Evolutionary conservation across 1,284 basidiomycete species (phyloP), one percentile per base, ranked within the genome.

Genomic region (Ganoderma sinense): DNA sequence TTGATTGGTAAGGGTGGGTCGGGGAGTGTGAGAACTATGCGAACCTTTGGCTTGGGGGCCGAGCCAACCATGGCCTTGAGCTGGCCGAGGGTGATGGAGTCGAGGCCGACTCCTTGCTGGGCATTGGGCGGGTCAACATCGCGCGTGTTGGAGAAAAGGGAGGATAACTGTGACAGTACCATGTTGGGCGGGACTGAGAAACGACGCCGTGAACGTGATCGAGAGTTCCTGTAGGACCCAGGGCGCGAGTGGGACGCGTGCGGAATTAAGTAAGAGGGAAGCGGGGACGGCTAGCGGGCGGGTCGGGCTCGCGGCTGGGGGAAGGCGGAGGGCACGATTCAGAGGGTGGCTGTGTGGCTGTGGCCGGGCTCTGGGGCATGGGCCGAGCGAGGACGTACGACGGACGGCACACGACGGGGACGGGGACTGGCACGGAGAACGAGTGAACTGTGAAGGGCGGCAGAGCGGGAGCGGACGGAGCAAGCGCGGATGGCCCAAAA

Each of bases 81-180:
- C 81, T 95, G 94, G 48, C 93, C 94, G 43, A 95, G 87, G 8
- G 91, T 94, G 75, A 95, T 93, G 8, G 92, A 93, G 79, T 95
- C 94, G 45, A 82, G 76, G 23, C 78, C 77, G 71, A 75, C 76
- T 43, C 59, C 59, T 70, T 75, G 76, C 74, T 78, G 70, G 33
- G 69, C 66, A 43, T 55, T 20, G 65, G 23, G 39, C 18, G 56
- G 31, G 62, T 72, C 64, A 76, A 73, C 73, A 64, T 77, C 73
- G 64, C 74, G 74, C 58, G 71, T 68, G 65, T 26, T 58, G 56
- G 65, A 59, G 63, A 74, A 71, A 65, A 73, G 74, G 18, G 76
- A 77, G 62, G 75, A 75, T 59, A 80, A 59, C 67, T 76, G 74
- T 67, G 76, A 74, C 64, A 76, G 75, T 78, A 77, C 78, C 78